Conservation (phyloP, 1,284 basidiomycete species). For the Rhodotorula sp. region DNA sequence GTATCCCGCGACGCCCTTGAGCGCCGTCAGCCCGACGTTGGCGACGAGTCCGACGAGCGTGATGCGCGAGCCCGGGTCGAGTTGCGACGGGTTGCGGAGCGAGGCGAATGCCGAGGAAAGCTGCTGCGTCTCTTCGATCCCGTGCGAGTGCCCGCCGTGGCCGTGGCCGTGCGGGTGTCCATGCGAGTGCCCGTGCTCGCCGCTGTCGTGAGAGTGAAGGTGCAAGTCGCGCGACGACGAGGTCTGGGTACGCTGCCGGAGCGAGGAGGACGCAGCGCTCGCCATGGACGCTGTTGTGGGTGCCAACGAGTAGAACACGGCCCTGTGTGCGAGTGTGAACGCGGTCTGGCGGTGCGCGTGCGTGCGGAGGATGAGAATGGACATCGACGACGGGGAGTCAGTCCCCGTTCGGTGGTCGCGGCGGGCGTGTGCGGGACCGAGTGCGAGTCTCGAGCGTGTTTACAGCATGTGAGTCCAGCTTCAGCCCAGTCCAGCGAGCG, state of each 20-base stretch:
- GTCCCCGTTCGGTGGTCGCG: too few species aligned
- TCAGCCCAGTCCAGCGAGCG: too few species aligned
- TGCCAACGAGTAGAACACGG: neutral
- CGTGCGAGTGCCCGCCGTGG: conserved; percentile 45
- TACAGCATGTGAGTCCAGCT: neutral
- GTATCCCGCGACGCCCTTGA: conserved; percentile 64
- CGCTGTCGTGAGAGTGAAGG: conserved; percentile 22
- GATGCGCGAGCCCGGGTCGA: conserved; percentile 49
- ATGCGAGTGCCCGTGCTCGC: conserved; percentile 7
- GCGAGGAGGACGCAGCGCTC: neutral
- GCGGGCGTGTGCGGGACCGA: neutral
- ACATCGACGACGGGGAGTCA: too few species aligned
- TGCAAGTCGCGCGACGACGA: conserved; percentile 8
- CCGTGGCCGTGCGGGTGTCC: conserved; percentile 29
- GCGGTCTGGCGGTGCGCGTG: neutral
- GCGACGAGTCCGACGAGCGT: conserved; percentile 66
- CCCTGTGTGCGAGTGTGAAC: too few species aligned
- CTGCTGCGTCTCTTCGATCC: conserved; percentile 46
- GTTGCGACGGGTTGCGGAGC: conserved; percentile 19
- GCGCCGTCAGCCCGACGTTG: conserved; percentile 76
- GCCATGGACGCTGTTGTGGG: neutral
- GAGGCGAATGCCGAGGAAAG: conserved; percentile 46
- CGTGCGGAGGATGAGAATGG: conserved; percentile 1
- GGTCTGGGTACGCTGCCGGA: neutral
- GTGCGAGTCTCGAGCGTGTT: neutral